Conservation (phyloP, 176 grass and related monocot genomes). For the Thalia dealbata region DNA sequence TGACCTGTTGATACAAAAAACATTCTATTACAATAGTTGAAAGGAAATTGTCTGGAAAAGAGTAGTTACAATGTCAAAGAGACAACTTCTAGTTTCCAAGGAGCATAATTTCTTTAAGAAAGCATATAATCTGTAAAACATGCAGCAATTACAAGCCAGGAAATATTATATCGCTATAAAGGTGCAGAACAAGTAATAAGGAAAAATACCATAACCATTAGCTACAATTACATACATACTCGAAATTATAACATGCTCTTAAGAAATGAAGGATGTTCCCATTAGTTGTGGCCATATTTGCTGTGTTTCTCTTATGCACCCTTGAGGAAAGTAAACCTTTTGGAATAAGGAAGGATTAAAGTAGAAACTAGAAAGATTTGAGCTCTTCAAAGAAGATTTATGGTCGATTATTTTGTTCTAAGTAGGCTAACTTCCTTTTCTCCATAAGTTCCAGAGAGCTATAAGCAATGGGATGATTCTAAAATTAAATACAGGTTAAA, state of each 20-base stretch:
- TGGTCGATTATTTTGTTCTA: not conserved
- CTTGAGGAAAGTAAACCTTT: not conserved
- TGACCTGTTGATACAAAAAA: slow-evolving; percentile 42
- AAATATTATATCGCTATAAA: not conserved
- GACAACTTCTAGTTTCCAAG: not conserved
- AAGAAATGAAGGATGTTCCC: not conserved
- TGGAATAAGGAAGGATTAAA: not conserved
- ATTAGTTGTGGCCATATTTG: too few relatives aligned
- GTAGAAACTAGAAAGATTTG: not conserved
- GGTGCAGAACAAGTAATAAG: not conserved
- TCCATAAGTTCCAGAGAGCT: not conserved
- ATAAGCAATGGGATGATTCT: not conserved
- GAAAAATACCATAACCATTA: not conserved
- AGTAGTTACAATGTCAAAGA: not conserved
- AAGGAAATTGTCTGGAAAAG: not conserved
- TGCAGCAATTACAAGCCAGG: not conserved
- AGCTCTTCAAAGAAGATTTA: not conserved
- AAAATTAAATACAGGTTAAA: not conserved
- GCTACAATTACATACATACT: not conserved
- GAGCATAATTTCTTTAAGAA: not conserved
- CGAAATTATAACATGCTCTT: not conserved
- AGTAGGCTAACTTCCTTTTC: not conserved
- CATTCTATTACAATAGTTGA: not conserved
- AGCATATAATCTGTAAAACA: not conserved
- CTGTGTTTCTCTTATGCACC: too few relatives aligned